These are phyloP conservation scores for Trematosphaeria pertusa DNA, from an alignment of 2,329 filamentous ascomycete species.

Conservation along the genomic window DNA sequence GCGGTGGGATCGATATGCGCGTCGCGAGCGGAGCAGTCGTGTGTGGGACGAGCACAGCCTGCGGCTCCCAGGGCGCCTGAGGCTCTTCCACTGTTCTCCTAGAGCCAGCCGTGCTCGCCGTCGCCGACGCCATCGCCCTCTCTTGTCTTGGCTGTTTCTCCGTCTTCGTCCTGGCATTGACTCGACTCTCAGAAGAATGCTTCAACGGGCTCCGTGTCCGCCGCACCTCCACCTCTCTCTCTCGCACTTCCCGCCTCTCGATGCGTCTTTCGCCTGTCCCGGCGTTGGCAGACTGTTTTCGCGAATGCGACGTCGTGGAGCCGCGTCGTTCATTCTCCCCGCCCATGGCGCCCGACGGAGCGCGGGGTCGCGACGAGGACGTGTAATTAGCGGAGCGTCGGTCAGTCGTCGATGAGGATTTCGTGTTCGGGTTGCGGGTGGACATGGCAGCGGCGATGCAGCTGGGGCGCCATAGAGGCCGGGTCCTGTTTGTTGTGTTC, in stretches of 20 bases:
- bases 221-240: slow-evolving; percentile 43
- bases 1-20: slow-evolving; percentile 67
- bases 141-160: slow-evolving; percentile 41
- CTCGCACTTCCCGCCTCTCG: slow-evolving; percentile 45
- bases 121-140: slow-evolving; percentile 28
- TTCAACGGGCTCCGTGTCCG: slow-evolving; percentile 48
- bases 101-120: slow-evolving; percentile 25
- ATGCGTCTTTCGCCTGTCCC: slow-evolving; percentile 39
- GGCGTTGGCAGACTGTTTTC: slow-evolving; percentile 35
- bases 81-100: slow-evolving; percentile 36
- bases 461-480: slow-evolving; percentile 36
- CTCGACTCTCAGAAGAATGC: slow-evolving; percentile 40
- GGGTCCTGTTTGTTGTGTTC: slow-evolving; percentile 17
- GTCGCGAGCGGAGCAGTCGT: slow-evolving; percentile 76
- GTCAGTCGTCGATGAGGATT: slow-evolving; percentile 39
- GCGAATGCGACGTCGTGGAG: slow-evolving; percentile 34
- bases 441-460: slow-evolving; percentile 38
- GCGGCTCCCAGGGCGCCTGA: slow-evolving; percentile 73
- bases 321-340: slow-evolving; percentile 37
- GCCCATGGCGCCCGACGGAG: slow-evolving; percentile 30
- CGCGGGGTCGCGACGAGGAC: slow-evolving; percentile 46
- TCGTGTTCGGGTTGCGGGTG: slow-evolving; percentile 39
- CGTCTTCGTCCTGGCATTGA: slow-evolving; percentile 38
- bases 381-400: slow-evolving; percentile 39
- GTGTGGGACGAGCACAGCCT: slow-evolving; percentile 75